These are phyloP conservation scores for Phoma sp. DNA, from an alignment of 2,329 filamentous ascomycete genomes.

Conservation along the genomic window DNA sequence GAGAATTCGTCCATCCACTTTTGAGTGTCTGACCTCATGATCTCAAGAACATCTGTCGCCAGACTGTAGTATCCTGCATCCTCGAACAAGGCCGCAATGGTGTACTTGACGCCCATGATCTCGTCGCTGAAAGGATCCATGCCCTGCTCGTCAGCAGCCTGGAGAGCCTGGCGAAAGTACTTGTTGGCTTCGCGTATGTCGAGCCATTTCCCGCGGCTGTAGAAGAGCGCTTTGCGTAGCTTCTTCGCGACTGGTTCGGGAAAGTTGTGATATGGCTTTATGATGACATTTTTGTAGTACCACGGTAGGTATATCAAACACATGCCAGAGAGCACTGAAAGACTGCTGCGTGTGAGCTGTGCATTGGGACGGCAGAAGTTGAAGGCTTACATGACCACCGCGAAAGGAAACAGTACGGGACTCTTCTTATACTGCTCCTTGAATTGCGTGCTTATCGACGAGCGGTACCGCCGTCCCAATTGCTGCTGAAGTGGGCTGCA, in stretches of 20 bases:
- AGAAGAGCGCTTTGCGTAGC: conserved; percentile 85
- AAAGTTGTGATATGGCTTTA: conserved; percentile 61
- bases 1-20: conserved; percentile 57
- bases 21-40: conserved; percentile 73
- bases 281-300: conserved; percentile 57
- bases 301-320: conserved; percentile 54
- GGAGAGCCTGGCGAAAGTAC: conserved; percentile 82
- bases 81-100: conserved; percentile 81
- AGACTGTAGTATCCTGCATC: conserved; percentile 73
- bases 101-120: conserved; percentile 86
- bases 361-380: not conserved
- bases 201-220: conserved; percentile 70
- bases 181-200: conserved; percentile 80
- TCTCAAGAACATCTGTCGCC: conserved; percentile 79
- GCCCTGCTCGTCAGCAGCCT: conserved; percentile 73
- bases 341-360: conserved; percentile 32
- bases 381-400: conserved; percentile 34
- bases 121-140: conserved; percentile 93
- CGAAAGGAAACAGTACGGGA: conserved; percentile 51
- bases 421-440: conserved; percentile 47
- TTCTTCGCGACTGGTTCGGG: conserved; percentile 78
- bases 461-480: conserved; percentile 36
- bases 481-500: conserved; percentile 38
- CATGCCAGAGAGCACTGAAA: conserved; percentile 50
- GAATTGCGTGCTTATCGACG: conserved; percentile 36